phyloP scores from a whole-genome alignment of 1,284 basidiomycete genomes.

The Fistulinella cinereoalba region DNA sequence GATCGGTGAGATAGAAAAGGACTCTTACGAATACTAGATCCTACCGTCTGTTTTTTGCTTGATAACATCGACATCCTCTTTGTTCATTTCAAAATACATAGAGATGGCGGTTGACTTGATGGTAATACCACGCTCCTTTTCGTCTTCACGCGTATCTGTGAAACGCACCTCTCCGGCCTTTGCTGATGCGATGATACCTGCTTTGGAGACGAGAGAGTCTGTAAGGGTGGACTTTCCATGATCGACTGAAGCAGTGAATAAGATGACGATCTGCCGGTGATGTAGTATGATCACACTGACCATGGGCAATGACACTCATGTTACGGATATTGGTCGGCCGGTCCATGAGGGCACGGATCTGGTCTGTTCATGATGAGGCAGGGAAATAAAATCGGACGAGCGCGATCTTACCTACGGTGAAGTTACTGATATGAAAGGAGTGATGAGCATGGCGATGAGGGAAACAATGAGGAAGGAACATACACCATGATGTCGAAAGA shows the following conservation, averaged over 20 bases:
- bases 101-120: conserved; percentile 99
- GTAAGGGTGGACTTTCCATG: conserved; percentile 99
- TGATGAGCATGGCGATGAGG: conserved; percentile 37
- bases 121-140: conserved; percentile 99
- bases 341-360: conserved; percentile 92
- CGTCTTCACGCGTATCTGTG: conserved; percentile 97
- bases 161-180: conserved; percentile 98
- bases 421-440: conserved; percentile 59
- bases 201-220: conserved; percentile 98
- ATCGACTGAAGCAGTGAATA: conserved; percentile 67
- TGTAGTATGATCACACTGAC: conserved; percentile 43
- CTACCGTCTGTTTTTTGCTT: conserved; percentile 92
- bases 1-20: conserved; percentile 6
- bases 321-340: conserved; percentile 91
- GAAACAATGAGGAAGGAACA: conserved; percentile 35
- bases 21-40: not conserved
- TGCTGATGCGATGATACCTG: conserved; percentile 95
- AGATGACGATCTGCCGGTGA: conserved; percentile 14
- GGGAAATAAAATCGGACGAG: not conserved
- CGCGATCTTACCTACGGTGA: conserved; percentile 71
- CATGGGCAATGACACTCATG: conserved; percentile 98
- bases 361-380: conserved; percentile 49
- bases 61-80: conserved; percentile 84
- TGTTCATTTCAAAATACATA: conserved; percentile 97
- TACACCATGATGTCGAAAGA: conserved; percentile 72